phyloP scores from a whole-genome alignment of 2,329 filamentous ascomycete species.

The Nemania diffusa region DNA sequence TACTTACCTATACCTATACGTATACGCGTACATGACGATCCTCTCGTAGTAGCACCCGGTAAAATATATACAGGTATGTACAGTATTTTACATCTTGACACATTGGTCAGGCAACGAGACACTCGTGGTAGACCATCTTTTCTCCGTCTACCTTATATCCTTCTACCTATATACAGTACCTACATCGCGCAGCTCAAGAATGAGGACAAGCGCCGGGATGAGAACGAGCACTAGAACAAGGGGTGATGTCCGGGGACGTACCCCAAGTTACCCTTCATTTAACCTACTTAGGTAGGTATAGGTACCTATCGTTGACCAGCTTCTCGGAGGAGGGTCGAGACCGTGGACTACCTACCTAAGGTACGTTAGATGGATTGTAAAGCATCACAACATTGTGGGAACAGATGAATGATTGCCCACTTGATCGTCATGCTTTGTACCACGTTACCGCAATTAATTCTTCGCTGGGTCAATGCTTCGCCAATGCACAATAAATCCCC shows the following conservation, averaged over 20 bases:
- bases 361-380: slow-evolving; percentile 3
- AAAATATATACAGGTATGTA: too few species aligned
- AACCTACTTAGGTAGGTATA: neutral
- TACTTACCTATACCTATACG: too few species aligned
- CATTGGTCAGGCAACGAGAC: too few species aligned
- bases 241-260: neutral
- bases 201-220: too few species aligned
- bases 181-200: too few species aligned
- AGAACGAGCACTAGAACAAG: too few species aligned
- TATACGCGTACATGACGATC: too few species aligned
- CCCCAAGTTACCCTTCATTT: neutral
- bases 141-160: too few species aligned
- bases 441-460: neutral
- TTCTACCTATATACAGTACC: too few species aligned
- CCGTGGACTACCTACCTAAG: neutral
- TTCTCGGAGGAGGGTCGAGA: neutral
- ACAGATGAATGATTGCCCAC: slow-evolving; percentile 17
- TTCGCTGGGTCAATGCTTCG: neutral
- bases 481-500: slow-evolving; percentile 11
- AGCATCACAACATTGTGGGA: slow-evolving; percentile 3
- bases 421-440: slow-evolving; percentile 24
- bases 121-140: too few species aligned
- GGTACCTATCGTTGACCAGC: neutral
- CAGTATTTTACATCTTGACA: too few species aligned
- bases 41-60: too few species aligned